phyloP scores from a whole-genome alignment of 2,329 filamentous ascomycete genomes.

The Aureobasidium sp. region DNA sequence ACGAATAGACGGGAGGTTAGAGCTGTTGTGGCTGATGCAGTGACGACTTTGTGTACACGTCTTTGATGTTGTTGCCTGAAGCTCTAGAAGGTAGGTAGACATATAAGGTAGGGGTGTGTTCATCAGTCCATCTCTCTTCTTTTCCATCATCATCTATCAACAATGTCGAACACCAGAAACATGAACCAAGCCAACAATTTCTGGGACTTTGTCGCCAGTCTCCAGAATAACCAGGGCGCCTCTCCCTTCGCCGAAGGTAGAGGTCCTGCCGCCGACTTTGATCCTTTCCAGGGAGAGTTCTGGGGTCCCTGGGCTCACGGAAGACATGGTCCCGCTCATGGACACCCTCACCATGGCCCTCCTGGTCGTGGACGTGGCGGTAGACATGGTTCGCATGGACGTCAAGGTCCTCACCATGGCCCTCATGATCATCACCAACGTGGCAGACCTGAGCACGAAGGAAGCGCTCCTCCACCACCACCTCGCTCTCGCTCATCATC shows the following conservation, averaged over 20 bases:
- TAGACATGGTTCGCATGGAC: not conserved
- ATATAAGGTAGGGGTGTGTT: constrained; percentile 8
- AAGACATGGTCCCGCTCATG: not conserved
- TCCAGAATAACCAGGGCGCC: constrained; percentile 29
- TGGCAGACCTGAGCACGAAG: not conserved
- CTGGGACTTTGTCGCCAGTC: constrained; percentile 48
- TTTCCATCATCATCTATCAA: constrained; percentile 8
- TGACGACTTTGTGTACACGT: constrained; percentile 13
- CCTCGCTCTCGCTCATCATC: constrained; percentile 17
- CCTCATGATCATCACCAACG: not conserved
- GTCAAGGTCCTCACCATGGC: not conserved
- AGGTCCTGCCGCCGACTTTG: constrained; percentile 18
- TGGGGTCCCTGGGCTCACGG: constrained; percentile 28
- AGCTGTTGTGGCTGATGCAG: constrained; percentile 7
- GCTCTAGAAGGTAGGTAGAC: not conserved
- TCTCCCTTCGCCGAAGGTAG: constrained; percentile 17
- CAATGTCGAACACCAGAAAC: constrained; percentile 19
- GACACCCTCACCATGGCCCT: constrained; percentile 3
- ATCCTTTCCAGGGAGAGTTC: constrained; percentile 19
- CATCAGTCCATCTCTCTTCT: not conserved
- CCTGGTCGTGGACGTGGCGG: constrained; percentile 13
- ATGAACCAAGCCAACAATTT: constrained; percentile 43
- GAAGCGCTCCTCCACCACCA: constrained; percentile 18
- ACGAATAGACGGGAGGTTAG: not conserved
- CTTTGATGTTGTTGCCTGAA: constrained; percentile 11